Conservation (phyloP, 345 rosid species). For the Salix suchowensis region DNA sequence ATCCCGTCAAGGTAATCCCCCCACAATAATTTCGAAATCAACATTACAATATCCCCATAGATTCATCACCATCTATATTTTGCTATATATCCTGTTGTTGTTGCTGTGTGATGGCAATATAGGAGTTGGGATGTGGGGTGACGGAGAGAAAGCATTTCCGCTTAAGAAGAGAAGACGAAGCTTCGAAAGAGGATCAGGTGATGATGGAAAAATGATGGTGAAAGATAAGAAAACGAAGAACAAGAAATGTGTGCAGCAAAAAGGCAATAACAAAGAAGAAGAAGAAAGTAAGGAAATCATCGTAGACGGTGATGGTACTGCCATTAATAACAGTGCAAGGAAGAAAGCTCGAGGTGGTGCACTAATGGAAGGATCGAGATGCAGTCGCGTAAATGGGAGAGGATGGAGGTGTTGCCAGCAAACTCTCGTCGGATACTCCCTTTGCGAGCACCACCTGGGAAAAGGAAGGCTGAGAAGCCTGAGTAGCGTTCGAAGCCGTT, state of each 20-base stretch:
- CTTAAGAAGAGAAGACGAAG: conserved; percentile 61
- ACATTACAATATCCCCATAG: not conserved
- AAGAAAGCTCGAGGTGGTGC: conserved; percentile 51
- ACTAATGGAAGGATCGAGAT: conserved; percentile 76
- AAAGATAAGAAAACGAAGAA: conserved; percentile 37
- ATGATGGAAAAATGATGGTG: conserved; percentile 10
- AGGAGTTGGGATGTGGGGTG: conserved; percentile 42
- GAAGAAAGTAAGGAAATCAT: not conserved
- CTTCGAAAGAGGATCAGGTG: conserved; percentile 17
- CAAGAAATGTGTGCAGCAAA: conserved; percentile 20
- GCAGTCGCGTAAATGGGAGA: conserved; percentile 93
- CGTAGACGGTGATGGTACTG: not conserved
- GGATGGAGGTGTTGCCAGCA: conserved; percentile 97
- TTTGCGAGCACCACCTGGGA: conserved; percentile 94
- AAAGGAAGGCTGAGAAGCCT: conserved; percentile 89
- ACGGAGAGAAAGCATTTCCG: conserved; percentile 43
- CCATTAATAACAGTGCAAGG: conserved; percentile 13
- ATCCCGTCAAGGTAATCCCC: conserved; percentile 43
- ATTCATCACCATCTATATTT: not conserved
- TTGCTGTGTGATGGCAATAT: conserved; percentile 10
- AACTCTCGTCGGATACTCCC: conserved; percentile 87
- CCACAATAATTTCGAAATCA: not conserved
- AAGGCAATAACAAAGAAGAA: conserved; percentile 5
- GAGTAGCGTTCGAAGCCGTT: conserved; percentile 39
- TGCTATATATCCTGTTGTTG: conserved; percentile 1